Evolutionary conservation across 1,284 basidiomycete genomes (phyloP), one percentile per base, ranked within the genome.

Genomic region (Veloporphyrellus conicus): DNA sequence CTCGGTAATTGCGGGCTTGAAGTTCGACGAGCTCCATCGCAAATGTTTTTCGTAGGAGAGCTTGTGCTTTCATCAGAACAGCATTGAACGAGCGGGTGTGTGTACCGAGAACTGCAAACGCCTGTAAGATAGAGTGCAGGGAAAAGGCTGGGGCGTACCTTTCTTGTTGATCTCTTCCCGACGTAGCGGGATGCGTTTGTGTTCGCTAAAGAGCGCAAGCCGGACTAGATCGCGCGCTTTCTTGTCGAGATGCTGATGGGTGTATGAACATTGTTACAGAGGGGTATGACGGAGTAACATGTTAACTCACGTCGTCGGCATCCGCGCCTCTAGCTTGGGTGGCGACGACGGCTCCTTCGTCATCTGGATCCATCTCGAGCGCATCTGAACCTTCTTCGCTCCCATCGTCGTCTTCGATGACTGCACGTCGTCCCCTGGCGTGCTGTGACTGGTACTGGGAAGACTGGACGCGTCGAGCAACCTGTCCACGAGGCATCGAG

Each of bases 81-180:
- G 53, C 48, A 20, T 75, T 78, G 65, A 89, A 89, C 2, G 71
- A 53, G 25, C 82, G 76, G 4, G 76, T 66, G 41, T 76, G 72
- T 4, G 74, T 63, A 10, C 81, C 82, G 22, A 90, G 67, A 0
- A 85, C 88, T 88, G 10, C 23, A 32, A 14, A 15, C 4, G 3
- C 34, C 8, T 18, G 34, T 4, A 3, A 10, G 27, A 18, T 14
- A 23, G 23, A 16, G 22, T n/a, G 20, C 7, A 37, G 18, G n/a
- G 1, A 19, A 23, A 22, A 35, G 27, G 38, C 14, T n/a, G 20
- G 23, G 20, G 48, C 61, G 29, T 37, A 81, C 87, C 79, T 76
- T 86, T 87, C 70, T 89, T 90, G 16, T 76, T 79, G 37, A 90
- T 87, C 23, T 90, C 87, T 23, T 90, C 86, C 40, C 86, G 71